Evolutionary conservation across 371 early-diverging fungal species (phyloP).

Genomic region (Syncephalastrum contaminatum): DNA sequence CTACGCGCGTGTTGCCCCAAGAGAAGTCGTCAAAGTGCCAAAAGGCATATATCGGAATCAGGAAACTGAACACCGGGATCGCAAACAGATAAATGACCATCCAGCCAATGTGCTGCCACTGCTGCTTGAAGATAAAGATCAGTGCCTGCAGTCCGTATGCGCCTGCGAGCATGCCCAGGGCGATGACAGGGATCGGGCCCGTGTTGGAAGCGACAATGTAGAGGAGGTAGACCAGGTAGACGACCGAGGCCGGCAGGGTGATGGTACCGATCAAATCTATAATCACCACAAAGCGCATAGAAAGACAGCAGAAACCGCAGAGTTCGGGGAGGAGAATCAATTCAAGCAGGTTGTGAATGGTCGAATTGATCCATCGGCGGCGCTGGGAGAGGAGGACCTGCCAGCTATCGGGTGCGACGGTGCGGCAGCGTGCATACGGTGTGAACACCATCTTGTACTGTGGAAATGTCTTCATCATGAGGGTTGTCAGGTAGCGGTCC

Average conservation of each 20-base stretch:
- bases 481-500: slow-evolving; percentile 96
- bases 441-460: slow-evolving; percentile 93
- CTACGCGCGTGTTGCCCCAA: slow-evolving; percentile 96
- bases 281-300: slow-evolving; percentile 97
- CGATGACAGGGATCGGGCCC: slow-evolving; percentile 62
- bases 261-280: slow-evolving; percentile 96
- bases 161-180: slow-evolving; percentile 71
- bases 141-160: slow-evolving; percentile 91
- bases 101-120: slow-evolving; percentile 92
- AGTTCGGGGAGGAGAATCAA: slow-evolving; percentile 88
- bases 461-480: slow-evolving; percentile 96
- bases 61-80: slow-evolving; percentile 94
- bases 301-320: slow-evolving; percentile 97
- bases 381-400: slow-evolving; percentile 92
- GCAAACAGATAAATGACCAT: slow-evolving; percentile 92
- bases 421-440: slow-evolving; percentile 92
- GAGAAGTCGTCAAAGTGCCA: slow-evolving; percentile 99
- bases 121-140: slow-evolving; percentile 83
- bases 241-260: slow-evolving; percentile 93
- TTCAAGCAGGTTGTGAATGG: slow-evolving; percentile 95
- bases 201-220: slow-evolving; percentile 53
- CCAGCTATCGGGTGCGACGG: slow-evolving; percentile 92
- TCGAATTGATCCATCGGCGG: slow-evolving; percentile 99
- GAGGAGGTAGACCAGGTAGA: slow-evolving; percentile 52
- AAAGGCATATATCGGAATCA: slow-evolving; percentile 96